Evolutionary conservation across 2,329 filamentous ascomycete species (phyloP).

Genomic region (Pseudogymnoascus sp.): DNA sequence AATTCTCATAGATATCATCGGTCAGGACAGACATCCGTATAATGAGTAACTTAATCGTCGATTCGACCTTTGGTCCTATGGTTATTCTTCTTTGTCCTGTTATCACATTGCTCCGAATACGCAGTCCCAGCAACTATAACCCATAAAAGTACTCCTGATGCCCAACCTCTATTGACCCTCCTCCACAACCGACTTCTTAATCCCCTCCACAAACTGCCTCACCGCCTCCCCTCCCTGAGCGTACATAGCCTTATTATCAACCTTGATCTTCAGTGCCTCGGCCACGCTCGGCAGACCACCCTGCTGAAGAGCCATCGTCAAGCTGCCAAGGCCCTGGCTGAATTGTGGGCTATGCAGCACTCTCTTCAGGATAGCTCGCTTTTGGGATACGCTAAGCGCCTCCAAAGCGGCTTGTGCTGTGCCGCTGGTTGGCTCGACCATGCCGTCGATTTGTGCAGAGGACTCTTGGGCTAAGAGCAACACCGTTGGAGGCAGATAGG

Average conservation of each 20-base stretch:
- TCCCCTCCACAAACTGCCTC: constrained; percentile 81
- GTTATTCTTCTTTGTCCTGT: not conserved
- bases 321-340: constrained; percentile 70
- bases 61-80: not conserved
- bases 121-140: not conserved
- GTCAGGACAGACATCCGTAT: not conserved
- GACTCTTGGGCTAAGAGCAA: constrained; percentile 66
- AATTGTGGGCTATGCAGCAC: constrained; percentile 88
- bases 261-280: constrained; percentile 70
- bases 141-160: not conserved
- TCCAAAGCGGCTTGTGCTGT: constrained; percentile 64
- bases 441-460: constrained; percentile 45
- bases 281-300: constrained; percentile 85
- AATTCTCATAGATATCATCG: not conserved
- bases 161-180: constrained; percentile 19
- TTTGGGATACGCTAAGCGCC: constrained; percentile 64
- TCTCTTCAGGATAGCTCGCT: constrained; percentile 69
- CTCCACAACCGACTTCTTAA: constrained; percentile 69
- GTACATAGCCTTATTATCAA: constrained; percentile 81
- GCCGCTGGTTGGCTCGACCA: constrained; percentile 58
- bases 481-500: constrained; percentile 68
- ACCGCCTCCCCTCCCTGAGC: constrained; percentile 84
- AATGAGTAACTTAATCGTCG: not conserved
- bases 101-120: not conserved
- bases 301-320: constrained; percentile 82